These are phyloP conservation scores for Cladosporium halotolerans DNA, from an alignment of 2,329 filamentous ascomycete species.

Conservation along the genomic window DNA sequence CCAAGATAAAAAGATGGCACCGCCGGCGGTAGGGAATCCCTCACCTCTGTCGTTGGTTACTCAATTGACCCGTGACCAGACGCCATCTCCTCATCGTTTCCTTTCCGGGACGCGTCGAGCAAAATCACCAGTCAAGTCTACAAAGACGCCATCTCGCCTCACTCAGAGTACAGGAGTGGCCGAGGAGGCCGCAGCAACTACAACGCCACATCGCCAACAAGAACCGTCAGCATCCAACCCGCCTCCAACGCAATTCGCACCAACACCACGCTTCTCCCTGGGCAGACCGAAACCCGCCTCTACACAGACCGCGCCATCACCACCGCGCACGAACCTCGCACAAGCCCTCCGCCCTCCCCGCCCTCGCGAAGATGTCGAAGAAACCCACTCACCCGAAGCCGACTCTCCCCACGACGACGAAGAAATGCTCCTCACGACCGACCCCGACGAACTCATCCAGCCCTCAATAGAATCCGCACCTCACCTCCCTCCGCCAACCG, in stretches of 20 bases:
- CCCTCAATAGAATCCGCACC: constrained; percentile 14
- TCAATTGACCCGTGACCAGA: constrained; percentile 11
- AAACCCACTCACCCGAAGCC: constrained; percentile 12
- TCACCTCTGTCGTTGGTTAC: too few relatives aligned
- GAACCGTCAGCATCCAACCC: background rate
- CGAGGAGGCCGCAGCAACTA: background rate
- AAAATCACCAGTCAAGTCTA: constrained; percentile 14
- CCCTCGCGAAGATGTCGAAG: constrained; percentile 23
- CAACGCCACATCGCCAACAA: background rate
- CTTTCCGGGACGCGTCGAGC: constrained; percentile 15
- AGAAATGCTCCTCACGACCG: constrained; percentile 24
- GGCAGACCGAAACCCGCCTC: constrained; percentile 9
- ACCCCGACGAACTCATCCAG: background rate
- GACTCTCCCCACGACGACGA: constrained; percentile 18
- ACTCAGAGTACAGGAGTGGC: constrained; percentile 12
- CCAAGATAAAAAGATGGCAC: too few relatives aligned
- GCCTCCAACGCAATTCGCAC: constrained; percentile 20
- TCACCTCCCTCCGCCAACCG: constrained; percentile 2
- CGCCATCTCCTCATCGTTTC: constrained; percentile 26
- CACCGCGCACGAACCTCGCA: constrained; percentile 13
- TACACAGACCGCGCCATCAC: constrained; percentile 3
- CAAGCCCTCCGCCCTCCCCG: constrained; percentile 14
- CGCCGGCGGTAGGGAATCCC: too few relatives aligned
- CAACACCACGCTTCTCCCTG: constrained; percentile 22
- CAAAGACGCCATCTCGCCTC: constrained; percentile 13